Evolutionary conservation across 2,329 filamentous ascomycete species (phyloP).

Genomic region (Torrubiella hemipterigena): DNA sequence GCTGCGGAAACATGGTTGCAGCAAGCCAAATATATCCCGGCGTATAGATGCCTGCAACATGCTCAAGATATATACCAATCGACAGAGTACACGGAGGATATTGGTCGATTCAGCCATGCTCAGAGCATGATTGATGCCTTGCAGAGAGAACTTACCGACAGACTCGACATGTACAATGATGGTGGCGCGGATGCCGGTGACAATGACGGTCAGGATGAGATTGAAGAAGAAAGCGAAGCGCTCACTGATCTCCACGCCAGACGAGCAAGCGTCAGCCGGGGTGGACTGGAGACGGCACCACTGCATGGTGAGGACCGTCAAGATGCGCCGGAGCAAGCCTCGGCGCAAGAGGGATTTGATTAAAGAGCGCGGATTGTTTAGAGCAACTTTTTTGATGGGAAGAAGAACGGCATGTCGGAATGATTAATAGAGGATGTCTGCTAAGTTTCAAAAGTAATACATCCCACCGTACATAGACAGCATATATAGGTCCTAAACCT

Average conservation of each 20-base stretch:
- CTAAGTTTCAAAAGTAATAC: too few species aligned
- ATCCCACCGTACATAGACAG: too few species aligned
- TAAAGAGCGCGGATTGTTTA: background rate
- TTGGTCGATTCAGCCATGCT: constrained; percentile 37
- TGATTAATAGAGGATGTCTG: constrained; percentile 2
- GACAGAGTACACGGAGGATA: constrained; percentile 36
- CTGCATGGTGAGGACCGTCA: constrained; percentile 13
- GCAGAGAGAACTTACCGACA: constrained; percentile 35
- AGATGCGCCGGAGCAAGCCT: background rate
- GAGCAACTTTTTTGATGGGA: background rate
- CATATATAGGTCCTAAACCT: too few species aligned
- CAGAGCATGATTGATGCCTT: constrained; percentile 40
- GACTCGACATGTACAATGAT: constrained; percentile 23
- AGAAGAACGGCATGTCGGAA: background rate
- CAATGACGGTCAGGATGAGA: constrained; percentile 24
- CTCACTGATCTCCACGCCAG: constrained; percentile 34
- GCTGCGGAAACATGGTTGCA: constrained; percentile 75
- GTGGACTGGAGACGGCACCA: constrained; percentile 34
- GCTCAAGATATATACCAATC: constrained; percentile 45
- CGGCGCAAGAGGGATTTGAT: constrained; percentile 4
- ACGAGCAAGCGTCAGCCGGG: constrained; percentile 37
- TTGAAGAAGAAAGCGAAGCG: constrained; percentile 40
- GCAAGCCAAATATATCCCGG: constrained; percentile 64
- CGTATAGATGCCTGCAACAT: constrained; percentile 64
- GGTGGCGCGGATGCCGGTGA: constrained; percentile 14